A percentile compares a stretch with the other conserved stretches of the same genome.
Conservation (phyloP, 176 grass and related monocot species). For the Eremochloa ophiuroides region DNA sequence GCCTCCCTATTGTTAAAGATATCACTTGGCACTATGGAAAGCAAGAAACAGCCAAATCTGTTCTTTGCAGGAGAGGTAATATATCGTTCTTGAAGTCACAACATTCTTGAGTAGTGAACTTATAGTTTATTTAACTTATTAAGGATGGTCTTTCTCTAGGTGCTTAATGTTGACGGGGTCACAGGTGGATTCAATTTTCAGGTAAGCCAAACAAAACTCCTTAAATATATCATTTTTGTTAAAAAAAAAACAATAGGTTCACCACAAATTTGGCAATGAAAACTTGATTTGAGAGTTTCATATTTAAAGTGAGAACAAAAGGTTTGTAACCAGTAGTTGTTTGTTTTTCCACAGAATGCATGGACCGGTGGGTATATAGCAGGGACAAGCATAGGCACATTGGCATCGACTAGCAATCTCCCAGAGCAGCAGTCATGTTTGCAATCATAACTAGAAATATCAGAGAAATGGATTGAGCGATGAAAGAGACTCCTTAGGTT, state of each 20-base stretch:
- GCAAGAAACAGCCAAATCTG: constrained; percentile 74
- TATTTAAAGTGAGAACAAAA: neutral
- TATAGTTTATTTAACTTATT: constrained; percentile 10
- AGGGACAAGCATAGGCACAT: constrained; percentile 69
- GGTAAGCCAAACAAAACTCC: constrained; percentile 14
- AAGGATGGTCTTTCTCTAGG: constrained; percentile 29
- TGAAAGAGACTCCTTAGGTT: neutral
- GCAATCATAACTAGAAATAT: constrained; percentile 7
- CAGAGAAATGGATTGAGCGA: neutral
- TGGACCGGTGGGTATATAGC: constrained; percentile 88
- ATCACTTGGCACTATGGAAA: constrained; percentile 81
- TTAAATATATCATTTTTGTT: neutral
- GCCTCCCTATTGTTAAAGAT: constrained; percentile 45
- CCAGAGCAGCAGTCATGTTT: constrained; percentile 6
- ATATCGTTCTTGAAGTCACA: constrained; percentile 6
- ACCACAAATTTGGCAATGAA: neutral
- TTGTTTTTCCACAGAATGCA: constrained; percentile 61
- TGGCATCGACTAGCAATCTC: constrained; percentile 37
- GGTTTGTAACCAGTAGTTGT: neutral
- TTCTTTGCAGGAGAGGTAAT: constrained; percentile 98
- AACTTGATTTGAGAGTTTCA: neutral
- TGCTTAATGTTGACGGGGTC: constrained; percentile 81
- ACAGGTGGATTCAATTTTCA: constrained; percentile 99
- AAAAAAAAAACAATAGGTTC: neutral
- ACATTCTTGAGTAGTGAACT: neutral